A percentile compares a stretch with the other conserved stretches of the same genome.
Conservation (phyloP, 306 rosid species). For the Vigna angularis region DNA sequence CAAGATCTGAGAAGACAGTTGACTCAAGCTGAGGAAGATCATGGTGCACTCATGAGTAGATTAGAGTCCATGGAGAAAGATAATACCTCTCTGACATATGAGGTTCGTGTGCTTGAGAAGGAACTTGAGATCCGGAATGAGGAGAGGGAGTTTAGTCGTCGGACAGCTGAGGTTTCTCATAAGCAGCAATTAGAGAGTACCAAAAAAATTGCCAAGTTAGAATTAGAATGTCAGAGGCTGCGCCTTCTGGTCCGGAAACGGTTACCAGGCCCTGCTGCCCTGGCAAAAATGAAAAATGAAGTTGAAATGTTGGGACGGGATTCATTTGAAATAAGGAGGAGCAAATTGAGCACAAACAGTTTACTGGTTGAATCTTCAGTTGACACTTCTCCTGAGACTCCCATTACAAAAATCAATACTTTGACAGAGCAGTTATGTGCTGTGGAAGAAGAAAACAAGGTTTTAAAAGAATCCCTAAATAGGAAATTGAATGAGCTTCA, state of each 20-base stretch:
- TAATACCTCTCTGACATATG: slow-evolving; percentile 69
- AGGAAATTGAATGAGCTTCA: slow-evolving; percentile 76
- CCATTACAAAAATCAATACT: slow-evolving; percentile 50
- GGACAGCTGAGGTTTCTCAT: slow-evolving; percentile 79
- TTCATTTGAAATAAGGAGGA: slow-evolving; percentile 62
- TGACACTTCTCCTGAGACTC: slow-evolving; percentile 64
- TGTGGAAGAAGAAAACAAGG: slow-evolving; percentile 79
- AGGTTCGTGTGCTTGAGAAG: slow-evolving; percentile 84
- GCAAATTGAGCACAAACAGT: slow-evolving; percentile 56
- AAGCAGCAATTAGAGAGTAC: slow-evolving; percentile 77
- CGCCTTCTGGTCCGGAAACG: slow-evolving; percentile 83
- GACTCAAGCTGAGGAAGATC: slow-evolving; percentile 64
- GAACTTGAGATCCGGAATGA: slow-evolving; percentile 93
- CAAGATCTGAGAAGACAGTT: slow-evolving; percentile 69
- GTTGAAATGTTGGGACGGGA: slow-evolving; percentile 80
- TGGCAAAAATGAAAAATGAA: slow-evolving; percentile 86
- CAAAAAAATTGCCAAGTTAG: slow-evolving; percentile 80
- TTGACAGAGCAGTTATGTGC: slow-evolving; percentile 65
- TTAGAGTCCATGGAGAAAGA: slow-evolving; percentile 76
- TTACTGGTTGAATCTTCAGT: slow-evolving; percentile 53
- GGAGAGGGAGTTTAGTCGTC: slow-evolving; percentile 81
- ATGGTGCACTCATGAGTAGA: slow-evolving; percentile 62
- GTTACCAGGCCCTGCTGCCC: slow-evolving; percentile 92
- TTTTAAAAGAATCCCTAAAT: slow-evolving; percentile 68
- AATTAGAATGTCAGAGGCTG: slow-evolving; percentile 93